A percentile compares a stretch with the other conserved stretches of the same genome.
Conservation (phyloP, 768 basidiomycete genomes). For the Xanthoconium purpureum region DNA sequence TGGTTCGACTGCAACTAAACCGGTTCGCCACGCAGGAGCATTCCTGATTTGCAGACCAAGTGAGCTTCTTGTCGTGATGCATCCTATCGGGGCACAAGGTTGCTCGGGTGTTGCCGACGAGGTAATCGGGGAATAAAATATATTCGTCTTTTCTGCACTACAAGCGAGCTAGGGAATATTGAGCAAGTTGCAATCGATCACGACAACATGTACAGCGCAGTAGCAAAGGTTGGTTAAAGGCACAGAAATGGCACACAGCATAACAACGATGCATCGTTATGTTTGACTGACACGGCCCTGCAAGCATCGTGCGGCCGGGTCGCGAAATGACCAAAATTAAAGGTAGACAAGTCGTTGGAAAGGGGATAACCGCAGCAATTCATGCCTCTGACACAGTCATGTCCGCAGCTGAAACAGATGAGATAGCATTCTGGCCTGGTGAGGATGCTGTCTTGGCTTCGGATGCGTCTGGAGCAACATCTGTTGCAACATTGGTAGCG, state of each 20-base stretch:
- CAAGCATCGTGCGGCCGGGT: conserved; percentile 6
- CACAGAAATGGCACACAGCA: conserved; percentile 25
- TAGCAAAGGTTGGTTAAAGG: conserved; percentile 16
- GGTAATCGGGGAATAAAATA: not conserved
- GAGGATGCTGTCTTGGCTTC: conserved; percentile 23
- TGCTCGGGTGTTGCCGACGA: conserved; percentile 1
- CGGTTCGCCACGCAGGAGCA: not conserved
- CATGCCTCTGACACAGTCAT: conserved; percentile 43
- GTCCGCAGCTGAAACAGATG: conserved; percentile 35
- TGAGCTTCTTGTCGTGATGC: too few relatives aligned
- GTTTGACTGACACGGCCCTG: conserved; percentile 17
- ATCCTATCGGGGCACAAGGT: not conserved
- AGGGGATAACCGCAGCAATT: conserved; percentile 9
- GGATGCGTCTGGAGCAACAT: conserved; percentile 13
- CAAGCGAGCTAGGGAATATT: conserved; percentile 23
- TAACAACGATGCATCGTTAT: conserved; percentile 20
- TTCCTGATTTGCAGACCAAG: not conserved
- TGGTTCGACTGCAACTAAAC: not conserved
- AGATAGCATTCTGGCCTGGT: conserved; percentile 27
- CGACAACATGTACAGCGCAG: conserved; percentile 30
- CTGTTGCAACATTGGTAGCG: conserved; percentile 26
- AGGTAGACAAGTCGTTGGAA: conserved; percentile 7
- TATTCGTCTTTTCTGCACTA: conserved; percentile 21
- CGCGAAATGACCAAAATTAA: conserved; percentile 17
- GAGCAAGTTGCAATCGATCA: conserved; percentile 24